phyloP scores from a whole-genome alignment of 768 basidiomycete species.

The Termitomyces sp. region DNA sequence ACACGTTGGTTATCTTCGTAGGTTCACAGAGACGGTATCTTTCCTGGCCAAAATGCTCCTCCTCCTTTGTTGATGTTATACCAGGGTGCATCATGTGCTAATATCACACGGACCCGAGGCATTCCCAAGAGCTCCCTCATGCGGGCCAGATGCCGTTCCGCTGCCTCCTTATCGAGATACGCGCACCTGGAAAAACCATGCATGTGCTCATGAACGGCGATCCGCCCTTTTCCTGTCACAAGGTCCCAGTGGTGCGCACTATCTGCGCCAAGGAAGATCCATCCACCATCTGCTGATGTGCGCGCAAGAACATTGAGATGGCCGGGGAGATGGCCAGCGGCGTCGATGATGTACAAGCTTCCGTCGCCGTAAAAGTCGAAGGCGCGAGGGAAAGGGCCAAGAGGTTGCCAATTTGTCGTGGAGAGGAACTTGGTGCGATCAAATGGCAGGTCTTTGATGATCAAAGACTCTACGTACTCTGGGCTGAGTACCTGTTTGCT shows the following conservation, averaged over 20 bases:
- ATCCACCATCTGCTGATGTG: slow-evolving; percentile 47
- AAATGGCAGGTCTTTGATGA: slow-evolving; percentile 11
- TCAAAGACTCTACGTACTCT: slow-evolving; percentile 1
- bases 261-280: slow-evolving; percentile 56
- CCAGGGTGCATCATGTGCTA: slow-evolving; percentile 53
- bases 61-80: neutral
- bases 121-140: slow-evolving; percentile 30
- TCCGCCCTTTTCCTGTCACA: slow-evolving; percentile 39
- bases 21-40: slow-evolving; percentile 17
- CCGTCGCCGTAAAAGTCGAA: slow-evolving; percentile 57
- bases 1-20: neutral
- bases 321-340: slow-evolving; percentile 54
- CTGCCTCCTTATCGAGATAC: slow-evolving; percentile 39
- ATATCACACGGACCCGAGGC: slow-evolving; percentile 40
- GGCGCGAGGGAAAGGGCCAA: slow-evolving; percentile 31
- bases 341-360: slow-evolving; percentile 54
- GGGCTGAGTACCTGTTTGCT: slow-evolving; percentile 27
- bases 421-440: slow-evolving; percentile 15
- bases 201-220: slow-evolving; percentile 27
- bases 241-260: slow-evolving; percentile 54
- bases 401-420: slow-evolving; percentile 11
- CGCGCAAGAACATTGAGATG: slow-evolving; percentile 54
- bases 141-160: slow-evolving; percentile 36
- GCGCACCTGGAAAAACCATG: slow-evolving; percentile 30
- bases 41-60: slow-evolving; percentile 39